phyloP scores from a whole-genome alignment of 2,329 filamentous ascomycete genomes.

The Alternaria sp. region DNA sequence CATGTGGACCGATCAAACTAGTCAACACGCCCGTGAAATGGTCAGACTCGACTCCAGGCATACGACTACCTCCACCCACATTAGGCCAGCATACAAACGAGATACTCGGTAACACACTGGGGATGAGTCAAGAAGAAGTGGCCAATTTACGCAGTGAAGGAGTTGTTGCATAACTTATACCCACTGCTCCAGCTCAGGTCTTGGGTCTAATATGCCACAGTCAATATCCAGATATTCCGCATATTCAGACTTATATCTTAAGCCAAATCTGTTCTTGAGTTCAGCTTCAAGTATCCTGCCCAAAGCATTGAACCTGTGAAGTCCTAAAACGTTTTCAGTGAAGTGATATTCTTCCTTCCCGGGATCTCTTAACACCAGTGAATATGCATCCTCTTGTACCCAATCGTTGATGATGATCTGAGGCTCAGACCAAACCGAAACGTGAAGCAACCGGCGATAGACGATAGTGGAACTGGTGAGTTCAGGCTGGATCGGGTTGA shows the following conservation, averaged over 20 bases:
- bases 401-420: not conserved
- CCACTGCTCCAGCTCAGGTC: not conserved
- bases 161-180: conserved; percentile 38
- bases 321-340: too few species aligned
- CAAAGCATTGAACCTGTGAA: too few species aligned
- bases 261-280: not conserved
- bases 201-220: not conserved
- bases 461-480: not conserved
- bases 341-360: too few species aligned
- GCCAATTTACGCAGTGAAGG: conserved; percentile 41
- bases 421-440: not conserved
- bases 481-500: not conserved
- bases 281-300: not conserved
- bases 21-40: conserved; percentile 96
- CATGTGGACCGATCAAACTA: conserved; percentile 84
- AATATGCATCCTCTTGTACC: too few species aligned
- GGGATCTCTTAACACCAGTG: too few species aligned
- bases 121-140: conserved; percentile 42
- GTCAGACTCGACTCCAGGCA: conserved; percentile 77
- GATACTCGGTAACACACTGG: conserved; percentile 39
- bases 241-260: too few species aligned
- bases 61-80: conserved; percentile 80
- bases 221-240: too few species aligned
- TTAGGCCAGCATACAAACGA: conserved; percentile 62
- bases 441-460: not conserved